Base-by-base conservation (phyloP, 306 rosid genomes). In the Hylodesmum podocarpum region DNA sequence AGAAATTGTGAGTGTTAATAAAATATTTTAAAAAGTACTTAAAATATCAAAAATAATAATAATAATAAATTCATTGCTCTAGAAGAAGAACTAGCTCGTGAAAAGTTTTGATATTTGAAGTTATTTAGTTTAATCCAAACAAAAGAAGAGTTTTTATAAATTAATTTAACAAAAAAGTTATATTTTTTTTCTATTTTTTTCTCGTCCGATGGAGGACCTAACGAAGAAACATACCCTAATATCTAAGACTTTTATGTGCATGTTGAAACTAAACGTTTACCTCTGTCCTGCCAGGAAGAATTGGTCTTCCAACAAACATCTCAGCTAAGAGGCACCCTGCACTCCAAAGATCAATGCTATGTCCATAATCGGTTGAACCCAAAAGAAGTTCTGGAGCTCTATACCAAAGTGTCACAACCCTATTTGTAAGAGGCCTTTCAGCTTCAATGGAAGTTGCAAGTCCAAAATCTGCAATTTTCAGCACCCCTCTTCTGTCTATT, bases 261-360 rank as follows among this genome's bases (percentile, higher is more conserved):
- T 50, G 57, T 2, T 50, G 3, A 19, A 8, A 57, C 21, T 14
- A n/a, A n/a, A 33, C n/a, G 18, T 19, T 66, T 79, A 91, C 96
- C 93, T 91, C 96, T 3, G 90, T 89, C 53, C 91, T 86, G 69
- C 96, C 91, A 1, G 91, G 88, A 86, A 91, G 65, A 67, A 89
- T 79, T 58, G 96, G 90, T 53, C 73, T 86, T 81, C 96, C 89
- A 24, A 76, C 33, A 61, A 91, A 89, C 90, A 89, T 85, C 79
- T 91, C 90, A 11, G 86, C 93, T 47, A 89, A 75, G 4, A 89
- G 59, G 72, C 96, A 91, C 25, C 96, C 91, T 3, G 84, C 91
- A 79, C 93, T 91, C 96, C 96, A 91, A 54, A 91, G 87, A 86
- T 91, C 96, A 76, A 91, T 86, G 70, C 89, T 86, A 81, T 80